Evolutionary conservation across 2,329 filamentous ascomycete species (phyloP).

Genomic region (Phialocephala sp.): DNA sequence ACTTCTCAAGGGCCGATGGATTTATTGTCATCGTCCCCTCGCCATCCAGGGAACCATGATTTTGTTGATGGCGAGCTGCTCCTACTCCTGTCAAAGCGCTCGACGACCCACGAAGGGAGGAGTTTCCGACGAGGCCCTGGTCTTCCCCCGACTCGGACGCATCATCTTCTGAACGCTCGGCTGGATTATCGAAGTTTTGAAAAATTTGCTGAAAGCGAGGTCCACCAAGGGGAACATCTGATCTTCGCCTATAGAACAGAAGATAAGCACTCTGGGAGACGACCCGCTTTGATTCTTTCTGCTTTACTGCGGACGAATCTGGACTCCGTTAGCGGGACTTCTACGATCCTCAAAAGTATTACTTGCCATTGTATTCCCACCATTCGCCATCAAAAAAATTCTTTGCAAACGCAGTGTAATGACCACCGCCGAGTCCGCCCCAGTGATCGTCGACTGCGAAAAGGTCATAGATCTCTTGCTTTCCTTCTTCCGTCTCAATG

Average conservation of each 20-base stretch:
- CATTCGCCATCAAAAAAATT: slow-evolving; percentile 89
- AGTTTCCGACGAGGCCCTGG: slow-evolving; percentile 81
- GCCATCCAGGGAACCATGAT: slow-evolving; percentile 56
- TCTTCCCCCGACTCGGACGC: slow-evolving; percentile 75
- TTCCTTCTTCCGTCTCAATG: slow-evolving; percentile 78
- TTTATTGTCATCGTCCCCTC: slow-evolving; percentile 39
- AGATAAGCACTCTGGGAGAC: slow-evolving; percentile 85
- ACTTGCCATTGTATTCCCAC: slow-evolving; percentile 96
- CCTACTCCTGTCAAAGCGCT: slow-evolving; percentile 80
- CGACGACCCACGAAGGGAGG: slow-evolving; percentile 90
- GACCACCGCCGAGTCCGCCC: slow-evolving; percentile 89
- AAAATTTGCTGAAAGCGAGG: slow-evolving; percentile 74
- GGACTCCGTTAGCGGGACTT: slow-evolving; percentile 47
- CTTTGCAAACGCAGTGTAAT: slow-evolving; percentile 94
- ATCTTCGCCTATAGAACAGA: slow-evolving; percentile 92
- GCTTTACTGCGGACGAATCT: slow-evolving; percentile 77
- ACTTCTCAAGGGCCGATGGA: slow-evolving; percentile 35
- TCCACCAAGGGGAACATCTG: slow-evolving; percentile 78
- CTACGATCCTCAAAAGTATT: neutral
- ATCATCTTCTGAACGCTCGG: slow-evolving; percentile 52
- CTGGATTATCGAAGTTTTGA: slow-evolving; percentile 62
- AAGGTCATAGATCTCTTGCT: slow-evolving; percentile 86
- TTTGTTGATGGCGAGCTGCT: slow-evolving; percentile 73
- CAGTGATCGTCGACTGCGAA: slow-evolving; percentile 97
- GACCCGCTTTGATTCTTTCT: slow-evolving; percentile 64